Evolutionary conservation across 495 filamentous ascomycete species (phyloP).

Genomic region (Penicillium macrosclerotiorum): DNA sequence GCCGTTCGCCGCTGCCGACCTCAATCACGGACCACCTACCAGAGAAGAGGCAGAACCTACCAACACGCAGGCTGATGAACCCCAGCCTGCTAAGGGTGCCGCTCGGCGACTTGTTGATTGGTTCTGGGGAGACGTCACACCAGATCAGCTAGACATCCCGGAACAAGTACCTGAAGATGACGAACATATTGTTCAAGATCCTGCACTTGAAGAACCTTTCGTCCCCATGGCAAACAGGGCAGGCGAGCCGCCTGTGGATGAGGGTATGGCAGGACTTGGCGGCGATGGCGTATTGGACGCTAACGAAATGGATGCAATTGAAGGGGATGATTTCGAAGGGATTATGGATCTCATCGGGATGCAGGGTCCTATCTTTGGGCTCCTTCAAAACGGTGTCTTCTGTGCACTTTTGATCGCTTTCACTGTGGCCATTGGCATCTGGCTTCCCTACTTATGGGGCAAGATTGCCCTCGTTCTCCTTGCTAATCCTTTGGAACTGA

Average conservation of each 20-base stretch:
- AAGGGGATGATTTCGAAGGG: constrained; percentile 96
- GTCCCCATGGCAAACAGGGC: constrained; percentile 47
- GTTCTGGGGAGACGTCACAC: constrained; percentile 61
- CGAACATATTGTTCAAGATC: constrained; percentile 56
- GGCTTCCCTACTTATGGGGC: constrained; percentile 87
- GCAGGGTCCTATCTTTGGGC: constrained; percentile 84
- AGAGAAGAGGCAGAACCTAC: background rate
- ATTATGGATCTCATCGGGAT: constrained; percentile 95
- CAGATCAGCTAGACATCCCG: constrained; percentile 29
- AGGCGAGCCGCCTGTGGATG: constrained; percentile 15
- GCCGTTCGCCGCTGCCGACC: background rate
- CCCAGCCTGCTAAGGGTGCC: constrained; percentile 15
- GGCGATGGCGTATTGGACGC: constrained; percentile 36
- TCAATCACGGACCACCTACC: background rate
- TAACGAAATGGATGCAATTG: constrained; percentile 60
- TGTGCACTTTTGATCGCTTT: constrained; percentile 84
- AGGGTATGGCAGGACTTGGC: constrained; percentile 31
- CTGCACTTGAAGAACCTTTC: constrained; percentile 63
- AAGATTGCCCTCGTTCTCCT: constrained; percentile 76
- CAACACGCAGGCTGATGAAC: background rate
- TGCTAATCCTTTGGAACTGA: constrained; percentile 69
- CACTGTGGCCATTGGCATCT: constrained; percentile 80
- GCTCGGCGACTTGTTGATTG: constrained; percentile 44
- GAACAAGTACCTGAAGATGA: constrained; percentile 43
- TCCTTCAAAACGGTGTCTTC: constrained; percentile 93